Evolutionary conservation across 305 asterid species (phyloP).

Genomic region (Fraxinus baroniana): DNA sequence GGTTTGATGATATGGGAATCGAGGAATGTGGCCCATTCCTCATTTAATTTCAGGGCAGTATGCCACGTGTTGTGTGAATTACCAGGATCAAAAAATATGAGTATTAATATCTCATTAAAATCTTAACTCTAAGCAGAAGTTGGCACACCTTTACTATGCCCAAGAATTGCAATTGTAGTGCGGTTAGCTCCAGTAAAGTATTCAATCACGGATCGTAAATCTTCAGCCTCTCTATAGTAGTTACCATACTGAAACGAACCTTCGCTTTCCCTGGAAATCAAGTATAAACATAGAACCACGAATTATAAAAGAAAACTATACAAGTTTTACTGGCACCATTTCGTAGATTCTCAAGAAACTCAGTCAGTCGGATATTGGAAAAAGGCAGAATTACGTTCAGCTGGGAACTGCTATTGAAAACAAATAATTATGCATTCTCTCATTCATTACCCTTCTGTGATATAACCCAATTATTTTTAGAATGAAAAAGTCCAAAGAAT

Average conservation of each 20-base stretch:
- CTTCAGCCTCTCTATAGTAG: slow-evolving; percentile 67
- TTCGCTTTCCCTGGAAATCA: slow-evolving; percentile 77
- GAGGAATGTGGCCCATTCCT: neutral
- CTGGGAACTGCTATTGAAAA: neutral
- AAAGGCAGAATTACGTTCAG: neutral
- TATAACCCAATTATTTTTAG: neutral
- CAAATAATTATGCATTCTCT: neutral
- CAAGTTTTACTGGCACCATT: neutral
- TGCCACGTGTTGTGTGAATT: neutral
- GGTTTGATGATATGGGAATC: neutral
- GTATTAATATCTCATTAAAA: neutral
- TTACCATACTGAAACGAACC: slow-evolving; percentile 68
- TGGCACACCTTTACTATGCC: slow-evolving; percentile 83
- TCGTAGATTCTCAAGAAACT: slow-evolving; percentile 1
- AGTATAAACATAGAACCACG: slow-evolving; percentile 21
- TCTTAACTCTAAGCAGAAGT: slow-evolving; percentile 19
- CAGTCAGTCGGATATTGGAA: neutral
- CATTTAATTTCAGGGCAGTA: neutral
- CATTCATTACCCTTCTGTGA: neutral
- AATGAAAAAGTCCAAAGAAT: neutral
- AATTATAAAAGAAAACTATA: neutral
- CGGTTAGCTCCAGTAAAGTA: slow-evolving; percentile 51
- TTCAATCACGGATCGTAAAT: slow-evolving; percentile 71
- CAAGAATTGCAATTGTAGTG: slow-evolving; percentile 54
- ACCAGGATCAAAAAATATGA: neutral